Evolutionary conservation across 371 early-diverging fungal genomes (phyloP), one percentile per base, ranked within the genome.

Genomic region (Cokeromyces recurvatus): DNA sequence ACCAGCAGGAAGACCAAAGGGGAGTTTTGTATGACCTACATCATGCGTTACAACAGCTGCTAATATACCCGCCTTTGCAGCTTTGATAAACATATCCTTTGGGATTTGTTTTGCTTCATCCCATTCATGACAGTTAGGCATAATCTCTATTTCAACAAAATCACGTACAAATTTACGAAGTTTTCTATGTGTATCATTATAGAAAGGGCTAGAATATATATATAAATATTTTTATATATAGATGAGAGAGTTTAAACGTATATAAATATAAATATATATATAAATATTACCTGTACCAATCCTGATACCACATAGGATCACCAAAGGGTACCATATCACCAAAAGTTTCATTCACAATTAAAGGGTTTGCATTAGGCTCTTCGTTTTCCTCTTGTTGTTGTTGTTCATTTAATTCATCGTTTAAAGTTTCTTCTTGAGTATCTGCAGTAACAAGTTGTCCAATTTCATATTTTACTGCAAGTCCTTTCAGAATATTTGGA

Each of bases 281-380:
- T n/a, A n/a, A n/a, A n/a, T n/a, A n/a, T n/a, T n/a, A n/a, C n/a
- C n/a, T 69, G 40, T 57, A 53, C 62, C 58, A 62, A 34, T 73
- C 77, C 38, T 71, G 70, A 61, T 82, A 83, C 85, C 85, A 79
- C 66, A 74, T 71, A 6, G 85, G 83, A 59, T 84, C 85, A 14
- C 81, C 81, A 60, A 79, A 84, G 12, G 83, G 82, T 23, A 82
- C 66, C 59, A 58, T 59, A 23, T 63, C 62, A 40, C 62, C 62
- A 54, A 49, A 62, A 3, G 51, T 23, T n/a, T 53, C 57, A 3
- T 57, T 53, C 6, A 62, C 54, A 14, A 43, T 46, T 15, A 62
- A 23, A 2, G 51, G 55, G 35, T 34, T 34, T 27, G 29, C 11
- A 31, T 51, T 51, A 1, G 15, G 15, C 2, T 23, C 19, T 4